A percentile compares a stretch with the other conserved stretches of the same genome.
phyloP scores from a whole-genome alignment of 257 asterid species.

The Solanum raphanifolium region DNA sequence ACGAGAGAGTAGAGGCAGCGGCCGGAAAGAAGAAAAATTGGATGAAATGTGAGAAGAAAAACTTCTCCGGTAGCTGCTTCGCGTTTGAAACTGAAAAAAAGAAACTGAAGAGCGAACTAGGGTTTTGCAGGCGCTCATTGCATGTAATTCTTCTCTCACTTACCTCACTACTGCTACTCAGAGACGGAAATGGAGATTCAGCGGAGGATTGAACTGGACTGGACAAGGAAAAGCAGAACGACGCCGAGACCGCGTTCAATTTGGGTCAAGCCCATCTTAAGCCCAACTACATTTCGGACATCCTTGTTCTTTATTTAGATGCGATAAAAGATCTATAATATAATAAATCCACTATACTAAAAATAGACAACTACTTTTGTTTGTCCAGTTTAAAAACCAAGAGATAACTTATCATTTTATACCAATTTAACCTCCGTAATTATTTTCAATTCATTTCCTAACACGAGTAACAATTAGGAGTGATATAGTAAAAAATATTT shows the following conservation, averaged over 20 bases:
- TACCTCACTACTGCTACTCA: not conserved
- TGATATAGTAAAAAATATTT: not conserved
- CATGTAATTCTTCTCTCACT: not conserved
- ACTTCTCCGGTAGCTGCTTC: slow-evolving; percentile 5
- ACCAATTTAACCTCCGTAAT: not conserved
- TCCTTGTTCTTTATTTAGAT: not conserved
- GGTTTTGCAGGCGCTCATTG: slow-evolving; percentile 72
- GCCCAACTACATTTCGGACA: not conserved
- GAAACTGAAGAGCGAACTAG: slow-evolving; percentile 54
- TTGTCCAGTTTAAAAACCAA: not conserved
- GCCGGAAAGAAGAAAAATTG: slow-evolving; percentile 1
- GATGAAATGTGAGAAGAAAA: not conserved
- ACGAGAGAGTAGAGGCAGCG: slow-evolving; percentile 12
- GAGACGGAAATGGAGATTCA: not conserved
- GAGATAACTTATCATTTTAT: too few relatives aligned
- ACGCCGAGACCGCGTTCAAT: not conserved
- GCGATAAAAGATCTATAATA: too few relatives aligned
- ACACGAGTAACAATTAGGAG: not conserved
- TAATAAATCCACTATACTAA: not conserved
- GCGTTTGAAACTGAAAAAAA: slow-evolving; percentile 28
- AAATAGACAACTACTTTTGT: too few relatives aligned
- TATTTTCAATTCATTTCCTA: not conserved
- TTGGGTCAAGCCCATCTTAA: not conserved
- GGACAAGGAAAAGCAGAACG: not conserved
- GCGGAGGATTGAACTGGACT: not conserved